Conservation (phyloP, 352 stramenopile species). For the Elongisporangium prolatum region DNA sequence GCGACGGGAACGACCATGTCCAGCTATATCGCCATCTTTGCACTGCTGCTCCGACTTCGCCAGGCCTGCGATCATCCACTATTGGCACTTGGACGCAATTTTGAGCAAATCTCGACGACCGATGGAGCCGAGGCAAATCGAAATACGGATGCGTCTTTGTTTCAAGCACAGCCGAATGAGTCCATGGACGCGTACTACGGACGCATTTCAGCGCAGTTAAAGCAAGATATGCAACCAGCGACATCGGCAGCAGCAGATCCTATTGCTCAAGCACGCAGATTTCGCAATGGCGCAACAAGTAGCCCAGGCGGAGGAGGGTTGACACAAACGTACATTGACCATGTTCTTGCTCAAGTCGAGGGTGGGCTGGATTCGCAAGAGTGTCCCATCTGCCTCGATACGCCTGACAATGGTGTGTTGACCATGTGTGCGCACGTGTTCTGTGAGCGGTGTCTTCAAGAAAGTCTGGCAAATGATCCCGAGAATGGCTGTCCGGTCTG, state of each 20-base stretch:
- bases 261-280: neutral
- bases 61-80: conserved; percentile 90
- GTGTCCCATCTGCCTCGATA: conserved; percentile 84
- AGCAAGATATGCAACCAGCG: conserved; percentile 35
- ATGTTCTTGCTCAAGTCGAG: conserved; percentile 74
- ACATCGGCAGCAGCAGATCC: conserved; percentile 4
- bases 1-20: conserved; percentile 60
- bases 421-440: conserved; percentile 85
- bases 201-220: conserved; percentile 45
- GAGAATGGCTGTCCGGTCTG: conserved; percentile 78
- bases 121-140: conserved; percentile 1
- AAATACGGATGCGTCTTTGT: conserved; percentile 17
- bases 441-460: conserved; percentile 68
- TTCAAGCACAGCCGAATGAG: conserved; percentile 47
- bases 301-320: conserved; percentile 10
- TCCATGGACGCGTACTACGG: conserved; percentile 54
- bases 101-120: conserved; percentile 29
- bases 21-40: conserved; percentile 89
- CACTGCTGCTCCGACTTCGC: conserved; percentile 78
- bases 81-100: conserved; percentile 67
- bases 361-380: conserved; percentile 75
- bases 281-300: neutral
- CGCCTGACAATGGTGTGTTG: conserved; percentile 60
- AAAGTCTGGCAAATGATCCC: conserved; percentile 51
- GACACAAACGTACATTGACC: conserved; percentile 60